phyloP scores from a whole-genome alignment of 192 early-diverging fungal species.

The Rhizoclosmatium globosum region DNA sequence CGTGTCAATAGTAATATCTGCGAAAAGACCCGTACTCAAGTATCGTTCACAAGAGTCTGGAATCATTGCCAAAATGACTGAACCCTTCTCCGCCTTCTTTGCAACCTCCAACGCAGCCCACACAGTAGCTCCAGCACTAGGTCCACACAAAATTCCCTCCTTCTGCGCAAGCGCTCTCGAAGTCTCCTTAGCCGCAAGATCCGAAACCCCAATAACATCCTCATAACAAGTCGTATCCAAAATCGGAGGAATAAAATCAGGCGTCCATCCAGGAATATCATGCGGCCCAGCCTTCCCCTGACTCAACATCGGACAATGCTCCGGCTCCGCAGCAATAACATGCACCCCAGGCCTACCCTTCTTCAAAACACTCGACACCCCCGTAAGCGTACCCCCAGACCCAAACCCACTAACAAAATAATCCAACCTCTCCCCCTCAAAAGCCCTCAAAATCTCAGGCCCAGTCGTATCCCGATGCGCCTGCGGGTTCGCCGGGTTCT shows the following conservation, averaged over 20 bases:
- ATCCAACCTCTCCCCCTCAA: slow-evolving; percentile 44
- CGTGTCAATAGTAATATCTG: slow-evolving; percentile 36
- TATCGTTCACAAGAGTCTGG: slow-evolving; percentile 48
- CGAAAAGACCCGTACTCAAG: slow-evolving; percentile 45
- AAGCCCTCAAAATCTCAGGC: slow-evolving; percentile 49
- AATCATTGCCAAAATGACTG: slow-evolving; percentile 38
- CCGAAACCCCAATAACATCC: background rate
- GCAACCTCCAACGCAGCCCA: slow-evolving; percentile 39
- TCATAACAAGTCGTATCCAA: slow-evolving; percentile 34
- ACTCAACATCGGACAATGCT: slow-evolving; percentile 20
- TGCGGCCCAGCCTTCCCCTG: slow-evolving; percentile 30
- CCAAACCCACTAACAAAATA: slow-evolving; percentile 53
- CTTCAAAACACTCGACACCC: slow-evolving; percentile 31
- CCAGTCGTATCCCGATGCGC: slow-evolving; percentile 54
- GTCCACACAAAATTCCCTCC: slow-evolving; percentile 47
- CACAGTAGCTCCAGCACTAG: slow-evolving; percentile 44
- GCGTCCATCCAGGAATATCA: slow-evolving; percentile 47
- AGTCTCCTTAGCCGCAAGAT: slow-evolving; percentile 43
- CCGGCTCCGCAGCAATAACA: slow-evolving; percentile 43
- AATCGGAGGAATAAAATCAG: slow-evolving; percentile 43
- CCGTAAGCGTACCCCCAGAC: slow-evolving; percentile 47
- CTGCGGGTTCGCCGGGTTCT: slow-evolving; percentile 50
- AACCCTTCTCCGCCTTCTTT: slow-evolving; percentile 30
- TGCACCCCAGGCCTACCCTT: slow-evolving; percentile 35
- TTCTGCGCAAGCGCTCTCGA: slow-evolving; percentile 40